These are phyloP conservation scores for Aspergillus sparsus DNA, from an alignment of 495 filamentous ascomycete species.

Conservation along the genomic window DNA sequence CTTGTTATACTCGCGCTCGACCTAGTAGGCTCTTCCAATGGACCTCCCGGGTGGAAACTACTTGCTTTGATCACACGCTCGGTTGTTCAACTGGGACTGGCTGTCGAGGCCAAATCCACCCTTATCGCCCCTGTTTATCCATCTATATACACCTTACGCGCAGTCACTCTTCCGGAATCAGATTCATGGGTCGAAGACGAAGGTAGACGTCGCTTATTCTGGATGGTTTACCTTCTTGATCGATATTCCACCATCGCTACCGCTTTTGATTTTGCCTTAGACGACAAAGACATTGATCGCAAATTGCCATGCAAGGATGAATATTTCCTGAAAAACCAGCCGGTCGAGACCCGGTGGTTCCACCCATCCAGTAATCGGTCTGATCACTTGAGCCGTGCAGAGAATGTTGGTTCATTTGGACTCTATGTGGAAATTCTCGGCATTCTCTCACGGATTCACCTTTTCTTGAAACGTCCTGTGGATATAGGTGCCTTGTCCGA, in stretches of 20 bases:
- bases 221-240: slow-evolving; percentile 90
- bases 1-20: slow-evolving; percentile 81
- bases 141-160: slow-evolving; percentile 82
- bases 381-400: slow-evolving; percentile 69
- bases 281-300: slow-evolving; percentile 85
- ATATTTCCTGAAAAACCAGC: slow-evolving; percentile 78
- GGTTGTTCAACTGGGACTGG: slow-evolving; percentile 80
- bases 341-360: slow-evolving; percentile 83
- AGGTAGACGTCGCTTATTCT: slow-evolving; percentile 77
- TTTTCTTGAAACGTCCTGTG: slow-evolving; percentile 82
- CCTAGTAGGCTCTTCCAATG: slow-evolving; percentile 76
- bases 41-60: slow-evolving; percentile 85
- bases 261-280: slow-evolving; percentile 84
- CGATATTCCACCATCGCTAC: slow-evolving; percentile 86
- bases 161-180: slow-evolving; percentile 77
- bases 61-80: slow-evolving; percentile 82
- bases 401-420: slow-evolving; percentile 82
- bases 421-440: slow-evolving; percentile 86
- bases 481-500: slow-evolving; percentile 82
- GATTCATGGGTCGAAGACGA: slow-evolving; percentile 89
- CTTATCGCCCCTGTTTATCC: slow-evolving; percentile 70
- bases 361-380: slow-evolving; percentile 49
- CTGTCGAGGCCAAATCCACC: slow-evolving; percentile 75
- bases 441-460: slow-evolving; percentile 80
- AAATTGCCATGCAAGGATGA: slow-evolving; percentile 84